Base-by-base conservation (phyloP, 345 rosid species). In the Crucihimalaya himalaica region DNA sequence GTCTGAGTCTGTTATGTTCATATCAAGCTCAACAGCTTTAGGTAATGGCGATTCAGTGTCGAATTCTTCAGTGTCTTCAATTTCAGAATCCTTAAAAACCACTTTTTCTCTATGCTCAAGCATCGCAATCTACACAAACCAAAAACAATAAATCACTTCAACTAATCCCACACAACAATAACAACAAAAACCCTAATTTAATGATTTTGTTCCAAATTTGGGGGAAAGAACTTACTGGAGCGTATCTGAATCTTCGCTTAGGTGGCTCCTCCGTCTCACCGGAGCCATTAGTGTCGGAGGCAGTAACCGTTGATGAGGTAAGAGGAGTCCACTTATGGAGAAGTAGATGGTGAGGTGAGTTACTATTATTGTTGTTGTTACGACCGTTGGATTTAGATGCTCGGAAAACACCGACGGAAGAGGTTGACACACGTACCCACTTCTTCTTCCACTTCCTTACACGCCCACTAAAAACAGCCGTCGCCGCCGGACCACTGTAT, bases 281-380 rank as follows among this genome's bases (percentile, higher is more conserved):
- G 19, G 78, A 60, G 32, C 73, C 83, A 20, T 81, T 73, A 52
- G 76, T 71, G 23, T 66, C 72, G 27, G 82, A 35, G 71, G 70
- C 31, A 46, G 82, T 39, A 51, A 77, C 71, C 27, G 78, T 31
- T 12, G 68, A 25, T 2, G 79, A 40, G 25, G 94, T 23, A 74
- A 94, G 84, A 31, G 97, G 99, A 58, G 97, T 92, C 99, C 99
- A 95, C 73, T 88, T 86, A 58, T 92, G 88, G 77, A 95, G 99
- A 59, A 90, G 77, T 65, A 95, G 93, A 64, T 81, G 85, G 62
- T 85, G 75, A 14, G 83, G 69, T 64, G 54, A 70, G 78, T 48
- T 70, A 60, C 68, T 71, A 68, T 59, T 64, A 15, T 32, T 60
- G 71, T 31, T 72, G 80, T 51, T 77, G 82, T 82, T 79, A 64